These are phyloP conservation scores for Colletotrichum lindemuthianum DNA, from an alignment of 2,329 filamentous ascomycete species.

Conservation along the genomic window DNA sequence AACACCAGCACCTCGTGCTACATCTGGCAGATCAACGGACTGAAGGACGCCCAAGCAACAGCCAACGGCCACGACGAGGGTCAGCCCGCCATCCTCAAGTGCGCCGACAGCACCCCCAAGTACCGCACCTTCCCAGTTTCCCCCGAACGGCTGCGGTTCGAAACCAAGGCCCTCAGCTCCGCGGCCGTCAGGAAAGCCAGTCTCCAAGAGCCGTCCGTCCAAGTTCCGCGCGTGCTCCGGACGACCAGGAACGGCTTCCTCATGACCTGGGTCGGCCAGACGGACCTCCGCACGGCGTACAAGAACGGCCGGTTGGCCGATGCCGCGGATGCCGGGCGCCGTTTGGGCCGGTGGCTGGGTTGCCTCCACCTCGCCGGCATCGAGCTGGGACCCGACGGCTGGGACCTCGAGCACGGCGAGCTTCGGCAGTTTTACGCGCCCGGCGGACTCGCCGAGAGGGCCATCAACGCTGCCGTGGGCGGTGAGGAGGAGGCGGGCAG, in stretches of 20 bases:
- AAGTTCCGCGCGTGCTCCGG: background rate
- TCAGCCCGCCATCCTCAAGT: constrained; percentile 4
- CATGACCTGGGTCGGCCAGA: constrained; percentile 1
- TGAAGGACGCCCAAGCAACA: background rate
- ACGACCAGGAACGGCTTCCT: background rate
- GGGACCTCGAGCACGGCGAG: background rate
- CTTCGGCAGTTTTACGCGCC: background rate
- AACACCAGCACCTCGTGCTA: constrained; percentile 3
- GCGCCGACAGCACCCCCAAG: constrained; percentile 13
- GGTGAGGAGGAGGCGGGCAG: background rate
- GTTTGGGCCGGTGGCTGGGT: constrained; percentile 4
- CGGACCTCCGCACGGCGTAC: background rate
- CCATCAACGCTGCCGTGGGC: background rate
- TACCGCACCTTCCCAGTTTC: background rate
- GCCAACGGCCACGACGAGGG: background rate
- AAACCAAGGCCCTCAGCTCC: background rate
- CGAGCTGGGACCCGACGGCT: background rate
- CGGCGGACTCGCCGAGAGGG: background rate
- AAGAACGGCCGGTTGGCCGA: background rate
- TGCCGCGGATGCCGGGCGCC: background rate
- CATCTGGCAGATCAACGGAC: constrained; percentile 1
- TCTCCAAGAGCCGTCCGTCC: background rate
- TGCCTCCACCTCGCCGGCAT: background rate
- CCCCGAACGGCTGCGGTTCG: background rate
- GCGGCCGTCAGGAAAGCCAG: background rate